Conservation (phyloP, 2,329 filamentous ascomycete species). For the Hymenoscyphus fructigenus region DNA sequence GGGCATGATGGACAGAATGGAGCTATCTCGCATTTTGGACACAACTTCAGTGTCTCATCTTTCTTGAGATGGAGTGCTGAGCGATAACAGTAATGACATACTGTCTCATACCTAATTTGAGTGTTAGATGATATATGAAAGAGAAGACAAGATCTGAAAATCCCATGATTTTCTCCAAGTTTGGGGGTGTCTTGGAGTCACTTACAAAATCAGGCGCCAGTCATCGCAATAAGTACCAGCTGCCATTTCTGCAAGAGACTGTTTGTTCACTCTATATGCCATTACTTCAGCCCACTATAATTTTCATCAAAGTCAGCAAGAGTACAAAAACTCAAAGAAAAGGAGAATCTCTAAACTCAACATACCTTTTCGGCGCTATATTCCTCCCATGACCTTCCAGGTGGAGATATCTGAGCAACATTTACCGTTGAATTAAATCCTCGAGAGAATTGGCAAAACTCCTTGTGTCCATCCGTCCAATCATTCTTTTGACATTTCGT, state of each 20-base stretch:
- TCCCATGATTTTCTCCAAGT: not conserved
- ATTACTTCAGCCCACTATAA: conserved; percentile 17
- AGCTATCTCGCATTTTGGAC: conserved; percentile 16
- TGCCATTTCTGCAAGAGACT: not conserved
- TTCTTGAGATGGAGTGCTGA: conserved; percentile 14
- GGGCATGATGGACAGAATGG: conserved; percentile 17
- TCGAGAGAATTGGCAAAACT: conserved; percentile 14
- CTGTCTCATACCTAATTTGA: conserved; percentile 19
- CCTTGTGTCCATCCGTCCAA: conserved; percentile 25
- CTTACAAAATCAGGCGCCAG: conserved; percentile 18
- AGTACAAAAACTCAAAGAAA: not conserved
- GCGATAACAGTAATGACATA: conserved; percentile 22
- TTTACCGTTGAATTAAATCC: conserved; percentile 11
- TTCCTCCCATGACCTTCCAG: conserved; percentile 12
- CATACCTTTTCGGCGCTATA: conserved; percentile 20
- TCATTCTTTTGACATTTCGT: conserved; percentile 28
- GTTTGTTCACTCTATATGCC: conserved; percentile 10
- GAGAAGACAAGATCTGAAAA: too few relatives aligned
- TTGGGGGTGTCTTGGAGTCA: not conserved
- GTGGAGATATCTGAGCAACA: not conserved
- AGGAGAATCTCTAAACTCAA: not conserved
- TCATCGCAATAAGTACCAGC: conserved; percentile 7
- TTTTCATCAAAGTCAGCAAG: not conserved
- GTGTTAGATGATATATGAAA: not conserved
- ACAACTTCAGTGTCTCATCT: conserved; percentile 12